Evolutionary conservation across 2,329 filamentous ascomycete species (phyloP).

Genomic region (Raffaelea albimanens): DNA sequence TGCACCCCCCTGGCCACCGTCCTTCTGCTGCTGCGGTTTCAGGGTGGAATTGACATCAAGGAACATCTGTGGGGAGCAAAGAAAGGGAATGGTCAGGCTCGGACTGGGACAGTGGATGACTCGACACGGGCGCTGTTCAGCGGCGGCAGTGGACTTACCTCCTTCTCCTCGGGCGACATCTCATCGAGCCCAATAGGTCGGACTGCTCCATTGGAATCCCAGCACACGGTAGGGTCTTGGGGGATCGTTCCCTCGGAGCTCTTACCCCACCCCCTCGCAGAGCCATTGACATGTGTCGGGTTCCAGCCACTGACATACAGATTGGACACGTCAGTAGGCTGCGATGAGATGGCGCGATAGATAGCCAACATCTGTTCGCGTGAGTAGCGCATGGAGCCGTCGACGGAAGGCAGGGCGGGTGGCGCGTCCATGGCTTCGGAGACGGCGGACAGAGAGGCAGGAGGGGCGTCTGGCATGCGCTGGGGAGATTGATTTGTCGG

Average conservation of each 20-base stretch:
- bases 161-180: conserved; percentile 54
- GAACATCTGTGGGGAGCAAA: conserved; percentile 52
- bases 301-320: conserved; percentile 74
- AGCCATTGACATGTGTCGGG: conserved; percentile 60
- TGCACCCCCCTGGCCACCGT: conserved; percentile 44
- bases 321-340: conserved; percentile 44
- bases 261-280: conserved; percentile 66
- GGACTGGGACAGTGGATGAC: conserved; percentile 5
- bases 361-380: conserved; percentile 72
- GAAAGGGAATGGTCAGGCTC: not conserved
- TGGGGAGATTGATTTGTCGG: conserved; percentile 27
- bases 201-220: conserved; percentile 64
- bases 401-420: conserved; percentile 31
- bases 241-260: conserved; percentile 61
- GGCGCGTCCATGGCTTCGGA: conserved; percentile 21
- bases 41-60: conserved; percentile 87
- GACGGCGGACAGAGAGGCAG: conserved; percentile 11
- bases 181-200: conserved; percentile 64
- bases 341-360: conserved; percentile 44
- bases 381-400: conserved; percentile 54
- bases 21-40: conserved; percentile 74
- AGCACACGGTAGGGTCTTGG: conserved; percentile 84
- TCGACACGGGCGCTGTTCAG: not conserved
- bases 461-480: conserved; percentile 9
- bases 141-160: conserved; percentile 30